Base-by-base conservation (phyloP, 768 basidiomycete genomes). In the Tricholoma terreum region DNA sequence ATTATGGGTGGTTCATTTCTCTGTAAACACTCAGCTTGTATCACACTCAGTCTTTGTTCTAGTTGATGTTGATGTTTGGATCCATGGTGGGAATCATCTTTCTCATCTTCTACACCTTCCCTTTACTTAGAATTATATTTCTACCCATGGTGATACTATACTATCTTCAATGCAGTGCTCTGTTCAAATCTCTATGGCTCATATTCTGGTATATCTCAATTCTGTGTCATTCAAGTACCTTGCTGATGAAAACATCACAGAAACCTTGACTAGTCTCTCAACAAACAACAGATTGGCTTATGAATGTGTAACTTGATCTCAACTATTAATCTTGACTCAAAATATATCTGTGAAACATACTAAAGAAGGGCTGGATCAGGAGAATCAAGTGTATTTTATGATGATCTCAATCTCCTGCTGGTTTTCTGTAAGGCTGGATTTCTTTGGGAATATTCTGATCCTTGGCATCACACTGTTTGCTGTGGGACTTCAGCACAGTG, bases 381-480 rank as follows among this genome's bases (percentile, higher is more conserved):
- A 86, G 62, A 85, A 87, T 62, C 69, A 81, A 56, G 85, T 86
- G 0, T 85, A 84, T 65, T 80, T 80, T 58, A 84, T 86, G 77
- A 84, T 81, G 0, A 75, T 87, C 46, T 73, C 80, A 3, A 83
- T 87, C 54, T 86, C 88, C 64, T 73, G 82, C 49, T 89, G 85
- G 85, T 74, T 88, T 1, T 75, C 77, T 2, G 67, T 86, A 9
- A 76, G 88, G 15, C 75, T 90, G 1, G 87, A 90, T 57, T 69
- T 87, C 30, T 80, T 87, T 31, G 85, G 83, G 1, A 86, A 87
- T 64, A 58, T 83, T 7, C 71, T 91, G 9, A 77, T 90, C 22
- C 75, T 90, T 34, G 85, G 86, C 1, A 87, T 92, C 48, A 83
- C 77, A 1, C 69, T 91, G 11, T 89, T 90, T 63, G 86, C 84